Conservation (phyloP, 768 basidiomycete species). For the Auricularia sp. region DNA sequence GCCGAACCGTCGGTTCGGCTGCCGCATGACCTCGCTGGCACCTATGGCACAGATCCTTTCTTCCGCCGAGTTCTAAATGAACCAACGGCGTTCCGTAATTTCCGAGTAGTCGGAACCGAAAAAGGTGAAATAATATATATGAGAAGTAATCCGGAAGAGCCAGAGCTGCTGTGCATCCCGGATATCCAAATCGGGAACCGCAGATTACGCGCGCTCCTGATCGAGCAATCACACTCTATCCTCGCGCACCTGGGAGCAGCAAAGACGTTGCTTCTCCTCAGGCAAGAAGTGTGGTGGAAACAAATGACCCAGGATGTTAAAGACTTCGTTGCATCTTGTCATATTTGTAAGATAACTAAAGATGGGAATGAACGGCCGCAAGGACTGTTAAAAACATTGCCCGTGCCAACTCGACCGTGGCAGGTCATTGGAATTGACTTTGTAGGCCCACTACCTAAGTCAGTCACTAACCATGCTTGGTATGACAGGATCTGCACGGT, state of each 20-base stretch:
- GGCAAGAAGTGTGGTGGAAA: no score
- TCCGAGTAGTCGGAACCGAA: no score
- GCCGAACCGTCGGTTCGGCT: no score
- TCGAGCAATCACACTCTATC: constrained; percentile 21
- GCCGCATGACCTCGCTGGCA: no score
- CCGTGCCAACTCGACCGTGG: constrained; percentile 18
- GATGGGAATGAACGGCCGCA: constrained; percentile 12
- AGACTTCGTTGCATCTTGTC: no score
- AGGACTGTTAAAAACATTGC: constrained; percentile 17
- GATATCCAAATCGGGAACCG: constrained; percentile 4
- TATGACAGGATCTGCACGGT: constrained; percentile 14
- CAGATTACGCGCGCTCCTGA: constrained; percentile 8
- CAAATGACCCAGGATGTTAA: no score
- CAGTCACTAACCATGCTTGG: constrained; percentile 10
- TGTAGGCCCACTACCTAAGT: constrained; percentile 16
- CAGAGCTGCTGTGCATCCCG: constrained; percentile 8
- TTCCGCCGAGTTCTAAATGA: no score
- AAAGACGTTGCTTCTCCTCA: no score
- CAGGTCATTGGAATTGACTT: constrained; percentile 21
- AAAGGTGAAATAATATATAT: no score
- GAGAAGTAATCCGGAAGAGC: not conserved
- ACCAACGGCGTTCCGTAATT: no score
- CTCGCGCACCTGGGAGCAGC: constrained; percentile 26
- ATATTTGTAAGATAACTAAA: constrained; percentile 16
- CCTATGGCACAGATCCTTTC: no score